Base-by-base conservation (phyloP, 331 rosid species). In the Pyrus hybrid region DNA sequence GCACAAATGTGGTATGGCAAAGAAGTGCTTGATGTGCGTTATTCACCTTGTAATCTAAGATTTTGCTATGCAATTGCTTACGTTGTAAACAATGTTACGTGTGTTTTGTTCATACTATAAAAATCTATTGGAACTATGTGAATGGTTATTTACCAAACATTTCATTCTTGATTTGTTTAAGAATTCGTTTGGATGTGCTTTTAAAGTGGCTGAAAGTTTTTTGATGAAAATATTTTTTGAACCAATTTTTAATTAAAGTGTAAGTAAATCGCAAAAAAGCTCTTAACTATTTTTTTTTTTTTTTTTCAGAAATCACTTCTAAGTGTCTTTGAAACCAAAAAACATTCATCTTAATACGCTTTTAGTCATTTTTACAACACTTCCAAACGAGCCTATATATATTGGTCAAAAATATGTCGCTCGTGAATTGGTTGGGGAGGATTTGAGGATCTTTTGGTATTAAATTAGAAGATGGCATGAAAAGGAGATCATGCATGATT, bases 281-380 rank as follows among this genome's bases (percentile, higher is more conserved):
- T 2, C 43, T 35, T 8, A 35, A 35, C 1, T 33, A 2, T 33
- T 7, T 33, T 33, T 30, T 30, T 32, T 32, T 33, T 33, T 2
- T 33, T 1, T 29, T 29, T 29, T 2, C 41, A 35, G 0, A 35
- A 35, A 35, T 0, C 41, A 35, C 4, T 35, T 35, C 12, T n/a
- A 35, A 2, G 4, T 35, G 4, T 35, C 4, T 35, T 8, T 35
- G 4, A 35, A 35, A 35, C 3, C 0, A 35, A 35, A 35, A 35
- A 35, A 35, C 1, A 35, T 8, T 35, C 4, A 35, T 35, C 4
- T 35, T 0, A 35, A 35, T 2, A 37, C 13, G 0, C 4, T 10
- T 37, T 37, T 1, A 3, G 13, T 37, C 4, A 10, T 37, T 37
- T 37, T 37, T 2, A 37, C 3, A 37, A 2, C 0, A 37, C 13